Evolutionary conservation across 371 early-diverging fungal genomes (phyloP).

Genomic region (Batkoa obscura): DNA sequence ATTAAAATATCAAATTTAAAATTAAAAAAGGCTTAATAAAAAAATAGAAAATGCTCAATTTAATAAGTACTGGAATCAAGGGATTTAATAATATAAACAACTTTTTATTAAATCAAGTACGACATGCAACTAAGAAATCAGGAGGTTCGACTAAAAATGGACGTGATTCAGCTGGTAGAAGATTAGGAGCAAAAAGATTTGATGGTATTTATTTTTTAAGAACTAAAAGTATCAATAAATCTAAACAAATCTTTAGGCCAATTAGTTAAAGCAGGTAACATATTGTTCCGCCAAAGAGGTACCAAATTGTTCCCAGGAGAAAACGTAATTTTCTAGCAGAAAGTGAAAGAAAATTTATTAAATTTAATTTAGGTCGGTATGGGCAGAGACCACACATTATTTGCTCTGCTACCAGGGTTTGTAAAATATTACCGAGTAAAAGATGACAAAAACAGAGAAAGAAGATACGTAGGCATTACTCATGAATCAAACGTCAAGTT

Average conservation of each 20-base stretch:
- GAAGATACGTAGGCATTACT: slow-evolving; percentile 63
- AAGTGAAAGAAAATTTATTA: neutral
- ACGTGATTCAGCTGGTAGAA: slow-evolving; percentile 83
- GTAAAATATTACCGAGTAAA: slow-evolving; percentile 58
- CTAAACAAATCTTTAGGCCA: slow-evolving; percentile 18
- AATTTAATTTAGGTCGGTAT: slow-evolving; percentile 42
- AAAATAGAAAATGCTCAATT: too few species aligned
- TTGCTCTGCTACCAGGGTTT: slow-evolving; percentile 60
- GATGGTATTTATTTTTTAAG: slow-evolving; percentile 25
- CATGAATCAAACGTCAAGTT: slow-evolving; percentile 37
- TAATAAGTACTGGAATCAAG: too few species aligned
- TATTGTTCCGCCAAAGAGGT: slow-evolving; percentile 85
- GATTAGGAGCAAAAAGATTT: slow-evolving; percentile 81
- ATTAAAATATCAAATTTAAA: too few species aligned
- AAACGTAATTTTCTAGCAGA: slow-evolving; percentile 28
- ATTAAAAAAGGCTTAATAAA: too few species aligned
- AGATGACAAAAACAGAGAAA: slow-evolving; percentile 37
- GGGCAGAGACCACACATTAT: slow-evolving; percentile 84
- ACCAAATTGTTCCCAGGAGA: slow-evolving; percentile 78
- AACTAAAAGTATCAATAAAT: neutral
- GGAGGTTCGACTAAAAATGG: slow-evolving; percentile 87
- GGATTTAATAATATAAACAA: too few species aligned
- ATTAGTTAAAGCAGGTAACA: slow-evolving; percentile 69
- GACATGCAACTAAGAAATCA: slow-evolving; percentile 81
- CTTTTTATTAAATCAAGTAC: slow-evolving; percentile 29